Evolutionary conservation across 1,284 basidiomycete species (phyloP), one percentile per base, ranked within the genome.

Genomic region (Singerocomus inundabilis): DNA sequence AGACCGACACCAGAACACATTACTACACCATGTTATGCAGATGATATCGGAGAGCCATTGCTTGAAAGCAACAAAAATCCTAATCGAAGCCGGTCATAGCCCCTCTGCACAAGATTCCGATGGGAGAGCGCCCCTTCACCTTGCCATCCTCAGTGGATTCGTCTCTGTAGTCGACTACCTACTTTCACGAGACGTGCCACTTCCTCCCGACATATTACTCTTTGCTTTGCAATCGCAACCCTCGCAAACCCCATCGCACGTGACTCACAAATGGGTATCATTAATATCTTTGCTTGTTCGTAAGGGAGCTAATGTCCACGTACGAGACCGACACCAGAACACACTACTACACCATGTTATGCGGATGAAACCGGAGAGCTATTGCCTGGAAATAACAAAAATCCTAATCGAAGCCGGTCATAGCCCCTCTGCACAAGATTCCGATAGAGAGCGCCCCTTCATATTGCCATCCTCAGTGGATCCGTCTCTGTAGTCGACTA

Each of bases 101-200:
- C 1, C 31, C 26, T 30, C 26, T 18, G 5, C n/a, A n/a, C n/a
- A n/a, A n/a, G n/a, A n/a, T n/a, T n/a, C n/a, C n/a, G n/a, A n/a
- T n/a, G n/a, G n/a, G n/a, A n/a, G n/a, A n/a, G n/a, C n/a, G n/a
- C n/a, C n/a, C n/a, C 7, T 21, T 28, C n/a, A 3, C 10, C 6
- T n/a, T 39, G n/a, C 6, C 26, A 28, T 8, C 37, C 15, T 48
- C 11, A n/a, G n/a, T n/a, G 48, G 43, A 21, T 40, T 46, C 8
- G 8, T 52, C 2, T 56, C 39, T 7, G 43, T 52, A 0, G 48
- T 54, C 12, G 25, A 52, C 6, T 52, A 46, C 18, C 34, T 46
- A 1, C 40, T 56, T 21, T 56, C 43, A 7, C 32, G 3, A n/a
- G 25, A 13, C 1, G 29, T 30, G 4, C 18, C 9, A n/a, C n/a